Conservation (phyloP, 2,329 filamentous ascomycete species). For the Lecanoromycetidae sp. region DNA sequence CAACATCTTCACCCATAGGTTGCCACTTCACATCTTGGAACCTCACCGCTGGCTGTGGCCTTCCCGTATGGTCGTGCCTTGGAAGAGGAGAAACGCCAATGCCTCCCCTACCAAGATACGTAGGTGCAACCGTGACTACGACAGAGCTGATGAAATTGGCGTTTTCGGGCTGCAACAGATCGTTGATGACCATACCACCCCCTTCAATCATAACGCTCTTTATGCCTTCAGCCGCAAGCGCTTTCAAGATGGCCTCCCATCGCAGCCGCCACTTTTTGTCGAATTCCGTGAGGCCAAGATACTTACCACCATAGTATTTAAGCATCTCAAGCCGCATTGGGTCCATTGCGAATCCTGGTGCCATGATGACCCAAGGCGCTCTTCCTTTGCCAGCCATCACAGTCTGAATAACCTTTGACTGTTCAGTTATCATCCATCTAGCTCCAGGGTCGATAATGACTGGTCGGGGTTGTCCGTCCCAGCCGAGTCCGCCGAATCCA, state of each 20-base stretch:
- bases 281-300: constrained; percentile 30
- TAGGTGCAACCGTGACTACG: constrained; percentile 80
- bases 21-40: constrained; percentile 59
- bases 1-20: constrained; percentile 69
- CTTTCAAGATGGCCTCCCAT: constrained; percentile 53
- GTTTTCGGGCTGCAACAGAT: constrained; percentile 54
- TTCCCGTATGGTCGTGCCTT: constrained; percentile 38
- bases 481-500: constrained; percentile 41
- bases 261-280: constrained; percentile 37
- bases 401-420: constrained; percentile 54
- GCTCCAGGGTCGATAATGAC: constrained; percentile 67
- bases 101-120: constrained; percentile 74
- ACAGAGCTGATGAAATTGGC: constrained; percentile 59
- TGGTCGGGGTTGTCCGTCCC: constrained; percentile 59
- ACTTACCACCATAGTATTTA: constrained; percentile 36
- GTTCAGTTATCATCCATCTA: constrained; percentile 53
- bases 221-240: constrained; percentile 48
- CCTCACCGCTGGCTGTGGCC: constrained; percentile 49
- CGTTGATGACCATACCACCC: constrained; percentile 70
- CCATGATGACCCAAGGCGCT: constrained; percentile 60
- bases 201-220: constrained; percentile 86
- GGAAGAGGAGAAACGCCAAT: constrained; percentile 64
- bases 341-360: constrained; percentile 34
- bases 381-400: constrained; percentile 54
- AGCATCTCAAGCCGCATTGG: constrained; percentile 34